Percentiles rank a stretch among this genome's conserved stretches.
phyloP scores from a whole-genome alignment of 192 early-diverging fungal species.

The Backusella tuberculispora region DNA sequence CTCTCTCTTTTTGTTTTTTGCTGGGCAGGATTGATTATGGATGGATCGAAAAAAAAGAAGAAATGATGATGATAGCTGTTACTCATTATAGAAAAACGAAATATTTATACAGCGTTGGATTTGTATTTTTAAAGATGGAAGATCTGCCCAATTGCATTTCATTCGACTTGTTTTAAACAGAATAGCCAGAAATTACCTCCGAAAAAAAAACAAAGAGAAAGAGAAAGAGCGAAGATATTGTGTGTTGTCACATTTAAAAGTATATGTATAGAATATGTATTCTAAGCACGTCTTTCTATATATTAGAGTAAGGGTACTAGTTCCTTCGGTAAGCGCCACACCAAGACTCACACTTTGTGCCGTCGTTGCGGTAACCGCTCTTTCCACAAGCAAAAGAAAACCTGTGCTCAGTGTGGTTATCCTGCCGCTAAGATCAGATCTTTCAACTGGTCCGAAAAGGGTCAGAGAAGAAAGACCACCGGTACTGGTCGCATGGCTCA shows the following conservation, averaged over 20 bases:
- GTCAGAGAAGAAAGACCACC: slow-evolving; percentile 96
- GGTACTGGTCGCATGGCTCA: slow-evolving; percentile 97
- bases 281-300: slow-evolving; percentile 38
- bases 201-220: not conserved
- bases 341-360: slow-evolving; percentile 99
- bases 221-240: not conserved
- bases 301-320: slow-evolving; percentile 96
- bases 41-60: not conserved
- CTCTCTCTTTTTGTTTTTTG: not conserved
- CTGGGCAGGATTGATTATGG: not conserved
- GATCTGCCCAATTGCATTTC: not conserved
- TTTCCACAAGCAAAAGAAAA: slow-evolving; percentile 99
- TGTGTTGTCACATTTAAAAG: not conserved
- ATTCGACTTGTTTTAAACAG: not conserved
- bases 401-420: slow-evolving; percentile 98
- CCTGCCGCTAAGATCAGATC: slow-evolving; percentile 96
- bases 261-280: not conserved
- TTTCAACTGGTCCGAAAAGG: slow-evolving; percentile 96
- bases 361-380: slow-evolving; percentile 94
- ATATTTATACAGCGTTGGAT: not conserved
- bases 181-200: not conserved
- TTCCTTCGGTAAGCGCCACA: slow-evolving; percentile 99
- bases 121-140: not conserved
- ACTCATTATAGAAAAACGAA: not conserved
- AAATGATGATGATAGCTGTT: not conserved